Base-by-base conservation (phyloP, 176 grass and related monocot genomes). In the Panicum miliaceum region DNA sequence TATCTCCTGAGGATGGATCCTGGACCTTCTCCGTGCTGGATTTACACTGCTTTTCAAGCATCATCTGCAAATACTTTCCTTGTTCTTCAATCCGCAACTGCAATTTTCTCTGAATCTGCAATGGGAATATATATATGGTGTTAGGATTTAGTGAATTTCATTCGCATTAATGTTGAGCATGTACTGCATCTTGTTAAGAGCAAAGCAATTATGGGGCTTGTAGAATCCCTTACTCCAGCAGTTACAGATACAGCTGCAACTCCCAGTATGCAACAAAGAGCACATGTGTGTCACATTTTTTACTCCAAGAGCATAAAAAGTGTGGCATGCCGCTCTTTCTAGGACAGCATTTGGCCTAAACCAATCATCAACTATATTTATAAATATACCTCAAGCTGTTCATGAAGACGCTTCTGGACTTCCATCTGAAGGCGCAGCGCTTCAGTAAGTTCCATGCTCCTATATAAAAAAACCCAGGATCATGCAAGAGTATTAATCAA, bases 341-440 rank as follows among this genome's bases (percentile, higher is more conserved):
- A 40, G 6, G 26, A 20, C 13, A 64, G 7, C 51, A 64, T 72
- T 72, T 51, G 9, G 47, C 56, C 5, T 25, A 58, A 12, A 61
- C 43, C 0, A 77, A 68, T 40, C 20, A 62, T 18, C 13, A 41
- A 73, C 4, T 50, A 79, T 65, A 78, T 77, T 63, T 26, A 36
- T 38, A 81, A 78, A 58, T n/a, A 47, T 93, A 95, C 96, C 91
- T 98, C 93, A 23, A 98, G 93, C 75, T 98, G 96, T 92, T 95
- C 96, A 84, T 98, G 96, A 74, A 98, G 96, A 25, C 83, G 91
- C 71, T 95, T 98, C 83, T 98, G 96, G 73, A 98, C 93, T 81
- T 98, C 96, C 91, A 98, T 95, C 77, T 98, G 96, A 89, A 98
- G 93, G 34, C 76, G 89, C 77, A 98, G 81, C 8, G 96, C 96